A percentile compares a stretch with the other conserved stretches of the same genome.
These are phyloP conservation scores for Sphagnum tenellum DNA, from an alignment of 225 moss, liverwort and hornwort species.

Conservation along the genomic window DNA sequence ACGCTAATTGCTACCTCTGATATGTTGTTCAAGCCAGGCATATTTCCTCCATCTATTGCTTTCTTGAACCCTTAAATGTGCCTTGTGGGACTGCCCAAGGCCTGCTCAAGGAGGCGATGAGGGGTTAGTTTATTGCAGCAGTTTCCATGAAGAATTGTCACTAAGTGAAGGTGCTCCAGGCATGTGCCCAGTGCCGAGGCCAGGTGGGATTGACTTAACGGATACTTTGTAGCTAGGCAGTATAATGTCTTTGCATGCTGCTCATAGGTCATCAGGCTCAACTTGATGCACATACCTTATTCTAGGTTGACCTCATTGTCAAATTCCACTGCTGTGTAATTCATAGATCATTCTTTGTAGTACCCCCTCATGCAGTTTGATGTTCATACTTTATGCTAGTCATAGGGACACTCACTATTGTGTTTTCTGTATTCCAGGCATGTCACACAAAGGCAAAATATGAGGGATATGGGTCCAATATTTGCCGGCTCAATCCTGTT, in stretches of 20 bases:
- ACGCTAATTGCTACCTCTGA: slow-evolving; percentile 7
- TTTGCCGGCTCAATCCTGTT: slow-evolving; percentile 82
- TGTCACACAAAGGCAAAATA: slow-evolving; percentile 75
- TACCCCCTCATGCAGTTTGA: too few relatives aligned
- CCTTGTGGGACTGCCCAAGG: slow-evolving; percentile 55
- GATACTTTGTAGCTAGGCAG: too few relatives aligned
- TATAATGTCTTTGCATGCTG: too few relatives aligned
- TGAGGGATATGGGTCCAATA: slow-evolving; percentile 90
- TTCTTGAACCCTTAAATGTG: slow-evolving; percentile 46
- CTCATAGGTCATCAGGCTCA: too few relatives aligned
- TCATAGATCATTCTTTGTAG: too few relatives aligned
- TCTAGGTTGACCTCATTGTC: too few relatives aligned
- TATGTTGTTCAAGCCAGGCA: slow-evolving; percentile 16
- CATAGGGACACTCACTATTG: too few relatives aligned
- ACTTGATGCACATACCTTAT: too few relatives aligned
- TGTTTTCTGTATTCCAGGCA: slow-evolving; percentile 44
- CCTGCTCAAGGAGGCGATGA: slow-evolving; percentile 43
- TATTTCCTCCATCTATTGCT: slow-evolving; percentile 19
- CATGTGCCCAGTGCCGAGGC: slow-evolving; percentile 48
- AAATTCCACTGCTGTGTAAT: too few relatives aligned
- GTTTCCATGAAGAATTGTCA: slow-evolving; percentile 49
- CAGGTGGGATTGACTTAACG: slow-evolving; percentile 52
- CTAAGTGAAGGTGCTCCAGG: slow-evolving; percentile 43
- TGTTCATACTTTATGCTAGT: too few relatives aligned
- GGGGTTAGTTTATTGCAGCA: slow-evolving; percentile 42